Evolutionary conservation across 768 basidiomycete genomes (phyloP).

Genomic region (Serendipita sp.): DNA sequence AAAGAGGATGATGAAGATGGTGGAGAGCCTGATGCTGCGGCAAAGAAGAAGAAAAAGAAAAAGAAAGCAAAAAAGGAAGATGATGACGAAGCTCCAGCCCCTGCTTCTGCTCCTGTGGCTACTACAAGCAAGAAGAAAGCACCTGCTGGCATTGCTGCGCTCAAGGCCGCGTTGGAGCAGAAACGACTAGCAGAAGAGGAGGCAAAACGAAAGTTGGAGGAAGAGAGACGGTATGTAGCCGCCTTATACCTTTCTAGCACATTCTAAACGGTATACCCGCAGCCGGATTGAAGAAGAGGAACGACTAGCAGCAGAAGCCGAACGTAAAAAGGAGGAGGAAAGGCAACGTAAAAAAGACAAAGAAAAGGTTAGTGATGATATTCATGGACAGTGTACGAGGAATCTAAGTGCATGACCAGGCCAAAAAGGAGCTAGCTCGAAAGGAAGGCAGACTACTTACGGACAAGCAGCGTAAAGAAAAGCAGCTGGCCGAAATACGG

Average conservation of each 20-base stretch:
- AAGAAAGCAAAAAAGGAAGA: conserved; percentile 68
- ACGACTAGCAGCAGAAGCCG: conserved; percentile 59
- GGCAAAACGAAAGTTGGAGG: conserved; percentile 49
- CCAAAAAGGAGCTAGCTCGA: conserved; percentile 75
- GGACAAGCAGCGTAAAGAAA: conserved; percentile 95
- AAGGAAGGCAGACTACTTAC: conserved; percentile 90
- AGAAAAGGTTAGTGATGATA: conserved; percentile 44
- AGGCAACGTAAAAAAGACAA: conserved; percentile 34
- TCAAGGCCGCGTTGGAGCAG: conserved; percentile 86
- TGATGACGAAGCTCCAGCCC: conserved; percentile 28
- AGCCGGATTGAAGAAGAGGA: conserved; percentile 83
- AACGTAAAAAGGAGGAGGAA: conserved; percentile 59
- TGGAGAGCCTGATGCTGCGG: conserved; percentile 29
- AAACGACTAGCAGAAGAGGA: conserved; percentile 82
- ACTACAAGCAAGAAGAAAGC: conserved; percentile 39
- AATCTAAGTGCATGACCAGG: conserved; percentile 28
- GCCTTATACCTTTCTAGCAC: not conserved
- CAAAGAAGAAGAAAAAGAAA: conserved; percentile 56
- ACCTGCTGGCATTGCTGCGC: conserved; percentile 48
- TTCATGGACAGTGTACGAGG: not conserved
- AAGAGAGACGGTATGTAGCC: conserved; percentile 31
- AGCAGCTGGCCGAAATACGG: conserved; percentile 75
- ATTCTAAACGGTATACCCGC: not conserved
- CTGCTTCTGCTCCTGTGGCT: conserved; percentile 24
- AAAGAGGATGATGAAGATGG: conserved; percentile 56